phyloP scores from a whole-genome alignment of 345 rosid genomes.

The Arabidopsis suecica region DNA sequence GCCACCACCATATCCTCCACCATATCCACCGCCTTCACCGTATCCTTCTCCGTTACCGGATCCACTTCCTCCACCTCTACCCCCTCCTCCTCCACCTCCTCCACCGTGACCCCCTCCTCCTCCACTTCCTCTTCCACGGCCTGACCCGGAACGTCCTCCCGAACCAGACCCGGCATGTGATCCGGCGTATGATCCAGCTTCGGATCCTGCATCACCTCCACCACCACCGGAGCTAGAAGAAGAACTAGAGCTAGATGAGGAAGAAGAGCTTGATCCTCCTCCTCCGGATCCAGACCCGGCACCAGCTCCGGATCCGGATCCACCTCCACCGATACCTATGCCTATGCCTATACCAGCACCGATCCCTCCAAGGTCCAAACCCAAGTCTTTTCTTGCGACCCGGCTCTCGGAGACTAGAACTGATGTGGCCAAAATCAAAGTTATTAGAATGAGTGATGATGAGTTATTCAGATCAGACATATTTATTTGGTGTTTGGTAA shows the following conservation, averaged over 20 bases:
- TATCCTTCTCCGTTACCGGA: conserved; percentile 44
- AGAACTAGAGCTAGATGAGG: conserved; percentile 57
- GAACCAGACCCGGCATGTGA: conserved; percentile 64
- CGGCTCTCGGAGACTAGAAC: conserved; percentile 58
- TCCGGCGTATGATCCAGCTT: conserved; percentile 76
- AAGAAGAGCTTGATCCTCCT: conserved; percentile 57
- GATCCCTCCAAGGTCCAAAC: conserved; percentile 75
- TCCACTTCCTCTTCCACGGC: conserved; percentile 43
- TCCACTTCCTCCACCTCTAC: conserved; percentile 40
- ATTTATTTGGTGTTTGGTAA: conserved; percentile 23
- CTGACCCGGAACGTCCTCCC: conserved; percentile 46
- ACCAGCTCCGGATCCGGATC: conserved; percentile 68
- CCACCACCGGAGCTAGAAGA: conserved; percentile 60
- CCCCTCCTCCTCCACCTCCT: conserved; percentile 46
- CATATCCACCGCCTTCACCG: conserved; percentile 46
- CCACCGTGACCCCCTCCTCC: conserved; percentile 41
- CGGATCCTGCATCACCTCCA: conserved; percentile 59
- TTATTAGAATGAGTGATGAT: conserved; percentile 35
- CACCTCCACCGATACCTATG: conserved; percentile 68
- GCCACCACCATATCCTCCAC: conserved; percentile 46
- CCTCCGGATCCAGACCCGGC: conserved; percentile 68
- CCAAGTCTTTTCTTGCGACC: conserved; percentile 74
- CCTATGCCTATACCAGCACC: conserved; percentile 81
- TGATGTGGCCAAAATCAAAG: conserved; percentile 39
- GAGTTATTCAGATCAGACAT: conserved; percentile 34